Evolutionary conservation across 2,329 filamentous ascomycete genomes (phyloP).

Genomic region (Metarhizium humberi): DNA sequence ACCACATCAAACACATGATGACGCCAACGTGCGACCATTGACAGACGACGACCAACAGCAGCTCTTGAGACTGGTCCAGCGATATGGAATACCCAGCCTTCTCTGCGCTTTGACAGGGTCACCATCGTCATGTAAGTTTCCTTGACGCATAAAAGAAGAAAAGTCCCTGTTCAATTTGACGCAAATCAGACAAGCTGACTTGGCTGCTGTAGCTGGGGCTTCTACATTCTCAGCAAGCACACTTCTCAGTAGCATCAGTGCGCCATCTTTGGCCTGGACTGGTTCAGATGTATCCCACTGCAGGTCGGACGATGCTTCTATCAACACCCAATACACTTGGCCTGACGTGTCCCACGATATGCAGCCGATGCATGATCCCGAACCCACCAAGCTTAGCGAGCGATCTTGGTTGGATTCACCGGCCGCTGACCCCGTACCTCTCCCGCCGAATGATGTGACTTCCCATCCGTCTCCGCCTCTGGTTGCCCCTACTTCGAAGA

Average conservation of each 20-base stretch:
- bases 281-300: conserved; percentile 30
- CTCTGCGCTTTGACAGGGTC: conserved; percentile 26
- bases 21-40: conserved; percentile 24
- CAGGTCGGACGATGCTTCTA: conserved; percentile 28
- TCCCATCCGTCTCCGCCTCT: conserved; percentile 27
- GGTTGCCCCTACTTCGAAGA: conserved; percentile 28
- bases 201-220: conserved; percentile 21
- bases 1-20: conserved; percentile 20
- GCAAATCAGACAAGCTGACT: background rate
- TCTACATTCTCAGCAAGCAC: conserved; percentile 31
- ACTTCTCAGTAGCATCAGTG: conserved; percentile 29
- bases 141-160: background rate
- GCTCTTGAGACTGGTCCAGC: conserved; percentile 25
- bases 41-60: conserved; percentile 29
- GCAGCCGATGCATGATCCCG: conserved; percentile 24
- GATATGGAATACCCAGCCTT: conserved; percentile 28
- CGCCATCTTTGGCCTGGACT: conserved; percentile 31
- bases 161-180: background rate
- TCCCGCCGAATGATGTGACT: conserved; percentile 21
- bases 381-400: conserved; percentile 23
- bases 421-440: conserved; percentile 24
- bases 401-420: conserved; percentile 32
- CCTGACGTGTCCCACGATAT: conserved; percentile 24
- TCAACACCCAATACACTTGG: conserved; percentile 30
- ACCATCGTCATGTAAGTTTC: conserved; percentile 26